Conservation (phyloP, 2,329 filamentous ascomycete genomes). For the Diaporthe nobilis region DNA sequence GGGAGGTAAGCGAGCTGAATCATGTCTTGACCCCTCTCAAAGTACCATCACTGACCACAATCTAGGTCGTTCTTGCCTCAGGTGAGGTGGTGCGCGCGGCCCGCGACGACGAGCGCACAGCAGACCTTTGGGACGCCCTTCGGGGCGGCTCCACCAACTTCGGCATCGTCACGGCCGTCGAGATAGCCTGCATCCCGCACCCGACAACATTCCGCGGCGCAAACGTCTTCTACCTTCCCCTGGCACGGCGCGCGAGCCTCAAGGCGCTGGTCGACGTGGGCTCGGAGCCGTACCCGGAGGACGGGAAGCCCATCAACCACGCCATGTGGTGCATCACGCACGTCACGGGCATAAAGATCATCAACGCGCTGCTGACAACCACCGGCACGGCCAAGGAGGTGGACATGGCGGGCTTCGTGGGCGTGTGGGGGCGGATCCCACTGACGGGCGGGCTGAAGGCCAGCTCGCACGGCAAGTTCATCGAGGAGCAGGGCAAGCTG, state of each 20-base stretch:
- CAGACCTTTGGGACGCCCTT: slow-evolving; percentile 19
- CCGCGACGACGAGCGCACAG: slow-evolving; percentile 15
- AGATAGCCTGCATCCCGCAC: slow-evolving; percentile 27
- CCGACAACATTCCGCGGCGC: slow-evolving; percentile 1
- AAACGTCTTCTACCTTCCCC: slow-evolving; percentile 25
- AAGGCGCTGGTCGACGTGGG: not conserved
- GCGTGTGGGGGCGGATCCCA: slow-evolving; percentile 17
- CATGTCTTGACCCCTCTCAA: not conserved
- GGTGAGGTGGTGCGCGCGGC: slow-evolving; percentile 22
- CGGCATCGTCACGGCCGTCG: slow-evolving; percentile 26
- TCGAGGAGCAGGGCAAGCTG: slow-evolving; percentile 12
- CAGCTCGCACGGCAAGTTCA: slow-evolving; percentile 13
- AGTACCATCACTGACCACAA: not conserved
- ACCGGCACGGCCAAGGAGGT: slow-evolving; percentile 7
- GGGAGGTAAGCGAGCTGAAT: slow-evolving; percentile 19
- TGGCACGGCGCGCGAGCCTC: not conserved
- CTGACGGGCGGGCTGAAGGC: not conserved
- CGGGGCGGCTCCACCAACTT: slow-evolving; percentile 32
- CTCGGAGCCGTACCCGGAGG: not conserved
- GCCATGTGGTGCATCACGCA: slow-evolving; percentile 22
- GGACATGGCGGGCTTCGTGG: not conserved
- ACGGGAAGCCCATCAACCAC: slow-evolving; percentile 17
- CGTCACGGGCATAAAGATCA: slow-evolving; percentile 2
- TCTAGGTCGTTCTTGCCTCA: slow-evolving; percentile 13
- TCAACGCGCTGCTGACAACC: slow-evolving; percentile 11